Base-by-base conservation (phyloP, 257 asterid genomes). In the Thymus quinquecostatus region DNA sequence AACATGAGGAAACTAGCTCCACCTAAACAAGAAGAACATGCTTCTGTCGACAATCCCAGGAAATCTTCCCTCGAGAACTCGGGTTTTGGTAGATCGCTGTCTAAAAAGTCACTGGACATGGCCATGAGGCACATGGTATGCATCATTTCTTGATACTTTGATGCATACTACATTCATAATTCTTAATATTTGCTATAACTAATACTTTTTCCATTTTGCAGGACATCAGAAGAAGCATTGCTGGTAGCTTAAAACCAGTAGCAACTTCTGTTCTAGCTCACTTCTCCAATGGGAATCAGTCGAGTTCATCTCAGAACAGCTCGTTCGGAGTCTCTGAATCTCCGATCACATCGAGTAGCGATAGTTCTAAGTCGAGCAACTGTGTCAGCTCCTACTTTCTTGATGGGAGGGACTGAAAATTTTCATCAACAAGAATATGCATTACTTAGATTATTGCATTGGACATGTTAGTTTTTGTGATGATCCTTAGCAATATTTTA, bases 1-100 rank as follows among this genome's bases (percentile, higher is more conserved):
- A 89, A 92, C 84, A 89, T 89, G 96, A 88, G 98, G 84, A 92
- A 88, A 79, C 76, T 92, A 69, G 98, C 89, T 76, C 98, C 98
- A 34, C 94, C 98, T 0, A 92, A 89, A 71, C 87, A 69, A 65
- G 89, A 81, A 4, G 85, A 76, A 6, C 70, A 47, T 12, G 47
- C 77, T 12, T 69, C 82, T 74, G 53, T 54, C 28, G 84, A 81
- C 14, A 83, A 77, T 57, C 34, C 81, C 11, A 79, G 74, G 87
- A 87, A 81, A 69, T 73, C 89, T 53, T 81, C 86, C 61, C 81
- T 71, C 4, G 90, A 76, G 5, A 83, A 77, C 30, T 78, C 89
- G 21, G 91, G 97, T 40, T 92, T 92, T 12, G 98, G 98, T 41
- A 83, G 96, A 74, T 87, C 96, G 3, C 80, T 92, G 28, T 92